Percentiles rank a stretch among this genome's conserved stretches.
Conservation (phyloP, 331 rosid species). For the Telfairia occidentalis region DNA sequence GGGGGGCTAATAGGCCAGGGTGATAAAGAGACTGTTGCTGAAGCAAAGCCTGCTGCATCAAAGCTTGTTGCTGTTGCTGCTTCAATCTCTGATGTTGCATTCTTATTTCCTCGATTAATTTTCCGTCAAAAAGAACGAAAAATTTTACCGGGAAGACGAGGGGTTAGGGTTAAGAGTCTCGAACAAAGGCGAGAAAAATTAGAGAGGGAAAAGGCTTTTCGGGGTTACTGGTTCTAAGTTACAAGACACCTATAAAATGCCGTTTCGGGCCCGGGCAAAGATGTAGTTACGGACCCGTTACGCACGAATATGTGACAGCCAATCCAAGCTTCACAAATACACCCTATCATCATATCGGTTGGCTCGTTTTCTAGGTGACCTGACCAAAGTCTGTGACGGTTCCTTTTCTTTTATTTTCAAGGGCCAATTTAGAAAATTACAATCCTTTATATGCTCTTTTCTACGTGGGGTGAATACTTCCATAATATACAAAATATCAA, state of each 20-base stretch:
- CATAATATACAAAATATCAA: too few species aligned
- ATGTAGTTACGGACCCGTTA: not conserved
- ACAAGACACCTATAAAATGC: not conserved
- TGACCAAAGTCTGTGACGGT: not conserved
- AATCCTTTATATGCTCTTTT: too few species aligned
- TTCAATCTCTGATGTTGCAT: slow-evolving; percentile 97
- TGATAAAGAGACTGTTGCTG: slow-evolving; percentile 96
- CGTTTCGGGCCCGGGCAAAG: slow-evolving; percentile 5
- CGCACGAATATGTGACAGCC: not conserved
- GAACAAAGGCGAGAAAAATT: slow-evolving; percentile 17
- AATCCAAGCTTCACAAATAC: not conserved
- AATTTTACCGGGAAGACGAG: slow-evolving; percentile 21
- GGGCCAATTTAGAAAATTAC: not conserved
- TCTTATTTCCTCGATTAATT: slow-evolving; percentile 24
- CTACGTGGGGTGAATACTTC: too few species aligned
- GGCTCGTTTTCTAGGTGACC: not conserved
- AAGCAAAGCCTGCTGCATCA: slow-evolving; percentile 96
- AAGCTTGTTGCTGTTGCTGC: slow-evolving; percentile 85
- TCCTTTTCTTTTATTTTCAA: not conserved
- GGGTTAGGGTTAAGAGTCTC: slow-evolving; percentile 59
- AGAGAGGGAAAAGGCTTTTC: slow-evolving; percentile 2
- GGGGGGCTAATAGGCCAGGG: slow-evolving; percentile 90
- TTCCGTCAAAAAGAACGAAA: slow-evolving; percentile 17
- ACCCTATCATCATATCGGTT: not conserved
- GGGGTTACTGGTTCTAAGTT: not conserved